Percentiles rank a stretch among this genome's conserved stretches.
phyloP scores from a whole-genome alignment of 768 basidiomycete genomes.

The Mycena pura region DNA sequence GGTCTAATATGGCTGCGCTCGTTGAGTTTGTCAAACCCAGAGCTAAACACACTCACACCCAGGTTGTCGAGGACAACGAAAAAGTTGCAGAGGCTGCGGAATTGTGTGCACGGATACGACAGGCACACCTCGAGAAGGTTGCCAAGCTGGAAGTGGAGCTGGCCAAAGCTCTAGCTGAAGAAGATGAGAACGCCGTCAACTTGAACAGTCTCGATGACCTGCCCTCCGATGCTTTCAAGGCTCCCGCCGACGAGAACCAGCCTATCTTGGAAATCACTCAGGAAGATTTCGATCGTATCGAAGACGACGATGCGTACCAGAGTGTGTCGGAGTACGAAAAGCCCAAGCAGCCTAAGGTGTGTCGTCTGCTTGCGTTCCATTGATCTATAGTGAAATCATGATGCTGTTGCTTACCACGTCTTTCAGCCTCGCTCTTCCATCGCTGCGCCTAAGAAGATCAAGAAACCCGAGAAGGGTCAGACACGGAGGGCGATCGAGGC shows the following conservation, averaged over 20 bases:
- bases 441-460: neutral
- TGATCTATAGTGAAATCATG: neutral
- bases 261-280: neutral
- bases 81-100: neutral
- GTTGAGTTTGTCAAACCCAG: neutral
- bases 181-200: neutral
- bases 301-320: neutral
- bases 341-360: no score
- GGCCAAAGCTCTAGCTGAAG: neutral
- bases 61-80: neutral
- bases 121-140: neutral
- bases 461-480: neutral
- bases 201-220: neutral
- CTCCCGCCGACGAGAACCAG: neutral
- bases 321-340: neutral
- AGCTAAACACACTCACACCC: neutral
- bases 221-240: neutral
- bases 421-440: no score
- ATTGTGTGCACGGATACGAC: neutral
- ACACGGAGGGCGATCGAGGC: neutral
- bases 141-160: neutral
- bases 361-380: neutral
- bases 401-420: neutral
- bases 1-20: no score
- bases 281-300: neutral